Evolutionary conservation across 352 stramenopile species (phyloP).

Genomic region (Blastocystis sp.): DNA sequence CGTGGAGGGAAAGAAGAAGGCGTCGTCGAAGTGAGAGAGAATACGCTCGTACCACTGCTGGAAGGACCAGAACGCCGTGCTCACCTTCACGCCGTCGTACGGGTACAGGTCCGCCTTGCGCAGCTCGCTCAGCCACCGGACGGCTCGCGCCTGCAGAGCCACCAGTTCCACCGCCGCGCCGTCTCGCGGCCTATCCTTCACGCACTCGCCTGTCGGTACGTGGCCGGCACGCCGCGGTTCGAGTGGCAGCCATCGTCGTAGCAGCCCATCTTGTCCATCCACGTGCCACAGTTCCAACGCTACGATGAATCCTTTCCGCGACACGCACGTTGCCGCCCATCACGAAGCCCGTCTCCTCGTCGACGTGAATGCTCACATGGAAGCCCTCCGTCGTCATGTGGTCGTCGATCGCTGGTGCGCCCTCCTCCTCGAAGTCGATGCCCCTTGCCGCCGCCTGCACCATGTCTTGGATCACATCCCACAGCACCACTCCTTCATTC

Average conservation of each 20-base stretch:
- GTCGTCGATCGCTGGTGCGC: conserved; percentile 70
- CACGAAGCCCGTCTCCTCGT: conserved; percentile 68
- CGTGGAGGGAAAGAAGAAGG: conserved; percentile 23
- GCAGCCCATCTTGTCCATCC: conserved; percentile 72
- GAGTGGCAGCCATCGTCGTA: conserved; percentile 35
- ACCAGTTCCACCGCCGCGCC: conserved; percentile 69
- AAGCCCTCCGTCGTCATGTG: conserved; percentile 71
- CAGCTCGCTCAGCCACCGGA: conserved; percentile 36
- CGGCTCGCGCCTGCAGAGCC: conserved; percentile 15
- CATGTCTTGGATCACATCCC: conserved; percentile 67
- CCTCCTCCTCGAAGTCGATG: conserved; percentile 69
- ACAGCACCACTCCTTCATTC: neutral
- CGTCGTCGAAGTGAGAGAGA: neutral
- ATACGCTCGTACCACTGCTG: conserved; percentile 16
- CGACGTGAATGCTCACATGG: conserved; percentile 44
- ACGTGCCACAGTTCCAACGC: conserved; percentile 70
- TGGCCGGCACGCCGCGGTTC: conserved; percentile 69
- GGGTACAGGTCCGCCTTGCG: neutral
- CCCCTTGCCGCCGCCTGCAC: conserved; percentile 48
- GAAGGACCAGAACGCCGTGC: conserved; percentile 5
- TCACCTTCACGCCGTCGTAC: conserved; percentile 4
- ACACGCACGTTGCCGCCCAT: conserved; percentile 64
- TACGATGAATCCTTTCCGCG: neutral
- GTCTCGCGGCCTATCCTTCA: conserved; percentile 67
- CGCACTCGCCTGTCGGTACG: neutral